Evolutionary conservation across 768 basidiomycete genomes (phyloP).

Genomic region (Porphyrellus cyaneotinctus): DNA sequence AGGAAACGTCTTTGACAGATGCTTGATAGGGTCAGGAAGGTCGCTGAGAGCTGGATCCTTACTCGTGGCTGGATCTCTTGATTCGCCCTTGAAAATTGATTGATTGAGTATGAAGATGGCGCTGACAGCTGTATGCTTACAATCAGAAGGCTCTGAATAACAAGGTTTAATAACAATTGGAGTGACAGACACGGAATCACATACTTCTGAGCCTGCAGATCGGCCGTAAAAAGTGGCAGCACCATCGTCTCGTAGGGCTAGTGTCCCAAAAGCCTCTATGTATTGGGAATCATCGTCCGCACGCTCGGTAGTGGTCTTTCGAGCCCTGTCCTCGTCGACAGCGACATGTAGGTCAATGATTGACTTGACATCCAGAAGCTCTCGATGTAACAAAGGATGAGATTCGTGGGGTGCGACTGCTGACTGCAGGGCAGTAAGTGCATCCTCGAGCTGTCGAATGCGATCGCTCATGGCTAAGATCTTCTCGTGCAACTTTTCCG

Average conservation of each 20-base stretch:
- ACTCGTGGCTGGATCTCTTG: conserved; percentile 1
- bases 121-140: conserved; percentile 33
- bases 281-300: conserved; percentile 43
- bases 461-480: conserved; percentile 67
- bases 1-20: conserved; percentile 45
- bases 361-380: conserved; percentile 62
- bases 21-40: conserved; percentile 24
- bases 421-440: conserved; percentile 52
- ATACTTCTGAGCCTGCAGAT: conserved; percentile 69
- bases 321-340: conserved; percentile 35
- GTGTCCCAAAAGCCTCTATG: conserved; percentile 65
- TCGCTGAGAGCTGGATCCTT: conserved; percentile 5
- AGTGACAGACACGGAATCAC: conserved; percentile 32
- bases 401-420: conserved; percentile 41
- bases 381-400: conserved; percentile 58
- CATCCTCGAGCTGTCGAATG: conserved; percentile 69
- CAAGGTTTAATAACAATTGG: not conserved
- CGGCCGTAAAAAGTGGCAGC: conserved; percentile 68
- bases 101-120: not conserved
- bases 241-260: conserved; percentile 66
- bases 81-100: conserved; percentile 23
- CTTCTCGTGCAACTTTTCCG: conserved; percentile 64
- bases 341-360: conserved; percentile 66
- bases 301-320: conserved; percentile 24
- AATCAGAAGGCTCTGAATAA: conserved; percentile 48